Evolutionary conservation across 2,329 filamentous ascomycete species (phyloP).

Genomic region (Huntiella decipiens): DNA sequence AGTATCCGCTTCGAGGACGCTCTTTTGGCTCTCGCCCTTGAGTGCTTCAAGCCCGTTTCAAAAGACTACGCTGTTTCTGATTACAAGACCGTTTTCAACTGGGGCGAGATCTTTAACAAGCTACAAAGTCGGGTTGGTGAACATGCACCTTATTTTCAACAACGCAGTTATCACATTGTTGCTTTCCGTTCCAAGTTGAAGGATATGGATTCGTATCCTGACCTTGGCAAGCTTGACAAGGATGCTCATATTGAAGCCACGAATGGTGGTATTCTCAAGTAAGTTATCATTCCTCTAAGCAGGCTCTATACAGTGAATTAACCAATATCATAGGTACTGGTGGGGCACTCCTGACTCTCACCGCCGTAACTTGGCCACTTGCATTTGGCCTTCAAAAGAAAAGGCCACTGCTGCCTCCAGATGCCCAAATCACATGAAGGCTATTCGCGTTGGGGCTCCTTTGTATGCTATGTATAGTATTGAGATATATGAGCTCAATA

Average conservation of each 20-base stretch:
- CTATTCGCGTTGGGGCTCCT: conserved; percentile 42
- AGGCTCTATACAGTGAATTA: neutral
- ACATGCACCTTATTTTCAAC: conserved; percentile 36
- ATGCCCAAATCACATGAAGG: conserved; percentile 44
- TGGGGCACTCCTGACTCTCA: conserved; percentile 56
- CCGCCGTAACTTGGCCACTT: conserved; percentile 66
- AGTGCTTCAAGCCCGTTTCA: conserved; percentile 39
- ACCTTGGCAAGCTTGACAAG: conserved; percentile 56
- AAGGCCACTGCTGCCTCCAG: conserved; percentile 40
- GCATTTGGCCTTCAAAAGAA: conserved; percentile 41
- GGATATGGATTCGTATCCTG: conserved; percentile 43
- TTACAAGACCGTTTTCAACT: conserved; percentile 64
- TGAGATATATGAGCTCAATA: conserved; percentile 42
- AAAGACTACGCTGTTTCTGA: conserved; percentile 57
- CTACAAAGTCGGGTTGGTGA: conserved; percentile 23
- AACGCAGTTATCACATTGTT: conserved; percentile 61
- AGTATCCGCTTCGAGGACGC: conserved; percentile 45
- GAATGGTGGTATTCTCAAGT: conserved; percentile 69
- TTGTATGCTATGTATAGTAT: conserved; percentile 50
- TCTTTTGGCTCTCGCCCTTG: conserved; percentile 54
- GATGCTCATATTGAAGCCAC: conserved; percentile 64
- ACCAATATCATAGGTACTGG: conserved; percentile 48
- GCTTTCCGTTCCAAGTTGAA: conserved; percentile 62
- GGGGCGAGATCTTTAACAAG: conserved; percentile 40
- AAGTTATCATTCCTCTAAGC: conserved; percentile 15